Evolutionary conservation across 2,329 filamentous ascomycete species (phyloP), one percentile per base, ranked within the genome.

Genomic region (Talaromyces sp.): DNA sequence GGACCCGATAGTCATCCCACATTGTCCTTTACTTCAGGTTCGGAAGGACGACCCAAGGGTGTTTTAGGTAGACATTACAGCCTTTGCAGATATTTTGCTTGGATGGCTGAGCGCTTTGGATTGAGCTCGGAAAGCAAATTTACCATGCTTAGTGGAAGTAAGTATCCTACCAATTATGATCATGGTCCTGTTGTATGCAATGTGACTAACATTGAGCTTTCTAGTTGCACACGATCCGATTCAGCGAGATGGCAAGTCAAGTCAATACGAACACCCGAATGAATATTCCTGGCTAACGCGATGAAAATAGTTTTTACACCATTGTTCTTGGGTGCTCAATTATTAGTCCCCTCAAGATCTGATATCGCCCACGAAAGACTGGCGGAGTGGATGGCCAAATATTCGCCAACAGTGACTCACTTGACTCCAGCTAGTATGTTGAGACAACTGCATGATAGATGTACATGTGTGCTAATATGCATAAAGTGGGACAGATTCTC

Each of bases 51-150:
- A 69, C 93, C 92, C 38, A 97, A 96, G 82, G 92, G 92, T 70
- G 94, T 98, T 13, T 85, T 88, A 64, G 93, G 94, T 0, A 86
- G 94, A 15, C 94, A 98, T 78, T 98, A 90, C 80, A 91, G 88
- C 60, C 81, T 98, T 67, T 86, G 92, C 1, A 89, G 90, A 72
- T 98, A 97, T 80, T 96, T 94, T 74, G 88, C 89, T 22, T 98
- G 93, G 93, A 98, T 98, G 94, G 88, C 92, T 0, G 81, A 95
- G 78, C 87, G 83, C 1, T 98, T 98, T 76, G 83, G 87, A 58
- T 83, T 96, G 58, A 89, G 87, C 0, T 83, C 88, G 8, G 84
- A 91, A 49, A 89, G 89, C 74, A 86, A 85, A 68, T 97, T 96
- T 74, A 92, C 93, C 2, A 89, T 93, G 81, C 83, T 97, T 7